A percentile compares a stretch with the other conserved stretches of the same genome.
These are phyloP conservation scores for Anisogramma anomala DNA, from an alignment of 2,329 filamentous ascomycete genomes.

Conservation along the genomic window DNA sequence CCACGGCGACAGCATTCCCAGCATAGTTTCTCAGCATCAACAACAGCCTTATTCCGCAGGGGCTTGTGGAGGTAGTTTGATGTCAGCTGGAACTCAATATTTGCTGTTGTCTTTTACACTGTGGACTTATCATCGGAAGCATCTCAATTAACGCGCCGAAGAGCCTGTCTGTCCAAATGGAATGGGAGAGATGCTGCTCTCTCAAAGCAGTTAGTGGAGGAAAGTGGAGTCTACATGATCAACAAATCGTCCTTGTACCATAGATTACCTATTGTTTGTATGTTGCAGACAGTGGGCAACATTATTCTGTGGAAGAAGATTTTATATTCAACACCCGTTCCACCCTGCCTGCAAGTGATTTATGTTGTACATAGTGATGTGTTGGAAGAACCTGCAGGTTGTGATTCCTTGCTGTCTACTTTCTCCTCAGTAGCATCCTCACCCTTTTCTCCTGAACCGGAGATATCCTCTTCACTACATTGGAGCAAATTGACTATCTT, in stretches of 20 bases:
- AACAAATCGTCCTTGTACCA: slow-evolving; percentile 15
- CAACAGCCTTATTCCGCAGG: slow-evolving; percentile 12
- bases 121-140: slow-evolving; percentile 14
- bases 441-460: no score
- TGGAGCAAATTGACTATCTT: no score
- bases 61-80: slow-evolving; percentile 14
- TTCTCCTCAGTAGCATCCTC: no score
- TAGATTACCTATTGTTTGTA: slow-evolving; percentile 12
- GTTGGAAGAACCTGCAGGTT: no score
- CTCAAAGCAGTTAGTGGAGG: slow-evolving; percentile 13
- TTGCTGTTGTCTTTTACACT: slow-evolving; percentile 14
- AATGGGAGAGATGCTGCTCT: slow-evolving; percentile 12
- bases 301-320: slow-evolving; percentile 13
- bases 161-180: slow-evolving; percentile 11
- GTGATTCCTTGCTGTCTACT: no score
- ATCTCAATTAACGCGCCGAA: slow-evolving; percentile 12
- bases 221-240: slow-evolving; percentile 11
- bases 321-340: slow-evolving; percentile 8
- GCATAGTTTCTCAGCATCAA: slow-evolving; percentile 14
- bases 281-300: slow-evolving; percentile 12
- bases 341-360: not conserved
- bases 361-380: no score
- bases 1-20: slow-evolving; percentile 12
- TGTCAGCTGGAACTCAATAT: slow-evolving; percentile 14
- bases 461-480: no score